Percentiles rank a stretch among this genome's conserved stretches.
These are phyloP conservation scores for Solanum ahanhuiri DNA, from an alignment of 257 asterid species.

Conservation along the genomic window DNA sequence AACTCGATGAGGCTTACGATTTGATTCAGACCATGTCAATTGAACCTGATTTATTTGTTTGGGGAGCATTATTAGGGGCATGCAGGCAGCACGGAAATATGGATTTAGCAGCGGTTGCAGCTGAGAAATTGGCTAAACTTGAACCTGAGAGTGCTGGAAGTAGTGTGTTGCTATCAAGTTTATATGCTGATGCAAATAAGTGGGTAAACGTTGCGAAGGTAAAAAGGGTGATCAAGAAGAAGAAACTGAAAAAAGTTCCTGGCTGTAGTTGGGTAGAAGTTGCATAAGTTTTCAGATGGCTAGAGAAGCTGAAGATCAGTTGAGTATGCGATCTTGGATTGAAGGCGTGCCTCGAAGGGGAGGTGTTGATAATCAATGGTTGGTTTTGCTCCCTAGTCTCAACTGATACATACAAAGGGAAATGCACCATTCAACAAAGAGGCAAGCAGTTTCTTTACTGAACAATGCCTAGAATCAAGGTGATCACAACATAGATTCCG, in stretches of 20 bases:
- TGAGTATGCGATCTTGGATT: constrained; percentile 21
- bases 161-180: constrained; percentile 26
- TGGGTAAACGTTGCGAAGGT: constrained; percentile 44
- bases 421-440: constrained; percentile 78
- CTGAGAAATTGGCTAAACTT: constrained; percentile 32
- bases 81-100: constrained; percentile 43
- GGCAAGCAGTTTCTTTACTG: constrained; percentile 84
- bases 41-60: constrained; percentile 48
- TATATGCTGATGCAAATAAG: constrained; percentile 33
- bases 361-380: constrained; percentile 88
- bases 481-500: constrained; percentile 79
- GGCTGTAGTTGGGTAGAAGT: constrained; percentile 57
- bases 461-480: constrained; percentile 94
- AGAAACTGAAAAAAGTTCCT: constrained; percentile 30
- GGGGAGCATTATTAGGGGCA: constrained; percentile 79
- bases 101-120: constrained; percentile 55
- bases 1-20: constrained; percentile 41
- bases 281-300: constrained; percentile 8
- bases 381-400: constrained; percentile 87
- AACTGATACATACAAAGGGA: constrained; percentile 60
- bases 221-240: constrained; percentile 44
- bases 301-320: constrained; percentile 2
- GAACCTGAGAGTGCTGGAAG: constrained; percentile 62
- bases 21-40: constrained; percentile 36
- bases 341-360: constrained; percentile 74